Evolutionary conservation across 768 basidiomycete species (phyloP).

Genomic region (Mycena venus): DNA sequence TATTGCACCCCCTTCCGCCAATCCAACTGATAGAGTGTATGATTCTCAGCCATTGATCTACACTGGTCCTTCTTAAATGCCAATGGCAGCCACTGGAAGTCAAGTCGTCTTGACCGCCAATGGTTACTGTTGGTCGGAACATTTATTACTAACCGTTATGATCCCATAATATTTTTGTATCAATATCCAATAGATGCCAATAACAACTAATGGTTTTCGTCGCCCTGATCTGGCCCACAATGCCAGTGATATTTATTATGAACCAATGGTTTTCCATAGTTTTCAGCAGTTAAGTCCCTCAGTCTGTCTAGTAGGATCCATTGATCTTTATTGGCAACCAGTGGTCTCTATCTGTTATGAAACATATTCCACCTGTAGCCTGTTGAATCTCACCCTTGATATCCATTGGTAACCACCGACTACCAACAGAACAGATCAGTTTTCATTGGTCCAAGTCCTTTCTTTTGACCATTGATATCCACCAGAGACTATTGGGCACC

Average conservation of each 20-base stretch:
- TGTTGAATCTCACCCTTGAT: too few species aligned
- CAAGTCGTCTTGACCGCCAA: neutral
- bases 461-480: too few species aligned
- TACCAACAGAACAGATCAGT: too few species aligned
- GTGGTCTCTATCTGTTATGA: too few species aligned
- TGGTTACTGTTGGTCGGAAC: neutral
- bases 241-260: neutral
- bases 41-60: neutral
- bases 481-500: too few species aligned
- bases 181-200: neutral
- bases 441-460: too few species aligned
- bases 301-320: too few species aligned
- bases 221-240: neutral
- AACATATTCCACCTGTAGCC: too few species aligned
- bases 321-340: too few species aligned
- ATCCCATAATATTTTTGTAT: neutral
- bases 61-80: neutral
- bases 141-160: neutral
- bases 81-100: neutral
- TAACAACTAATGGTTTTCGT: neutral
- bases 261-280: neutral
- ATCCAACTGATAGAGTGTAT: neutral
- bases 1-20: neutral
- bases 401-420: too few species aligned
- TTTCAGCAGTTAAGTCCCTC: too few species aligned